These are phyloP conservation scores for Claviceps sp. DNA, from an alignment of 2,329 filamentous ascomycete species.

Conservation along the genomic window DNA sequence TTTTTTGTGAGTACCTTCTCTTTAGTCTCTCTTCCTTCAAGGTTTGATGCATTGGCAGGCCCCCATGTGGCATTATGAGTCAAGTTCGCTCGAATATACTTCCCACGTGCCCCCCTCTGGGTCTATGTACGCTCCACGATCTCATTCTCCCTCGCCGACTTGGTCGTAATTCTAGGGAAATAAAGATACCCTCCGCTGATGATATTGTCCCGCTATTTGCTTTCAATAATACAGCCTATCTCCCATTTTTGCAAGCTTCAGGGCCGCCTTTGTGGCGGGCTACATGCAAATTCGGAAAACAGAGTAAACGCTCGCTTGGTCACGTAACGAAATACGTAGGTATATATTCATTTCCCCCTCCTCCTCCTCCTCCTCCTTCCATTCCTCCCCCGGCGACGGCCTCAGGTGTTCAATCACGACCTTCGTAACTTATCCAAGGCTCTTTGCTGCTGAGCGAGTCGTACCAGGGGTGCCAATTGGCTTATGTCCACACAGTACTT, in stretches of 20 bases:
- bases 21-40: too few relatives aligned
- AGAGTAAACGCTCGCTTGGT: constrained; percentile 4
- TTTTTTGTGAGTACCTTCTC: too few relatives aligned
- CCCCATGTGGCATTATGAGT: too few relatives aligned
- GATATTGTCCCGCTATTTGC: background rate
- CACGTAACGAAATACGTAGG: constrained; percentile 3
- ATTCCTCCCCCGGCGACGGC: background rate
- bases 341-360: background rate
- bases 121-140: too few relatives aligned
- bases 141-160: too few relatives aligned
- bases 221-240: constrained; percentile 1
- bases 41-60: too few relatives aligned
- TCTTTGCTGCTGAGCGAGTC: constrained; percentile 71
- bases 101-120: background rate
- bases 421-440: constrained; percentile 73
- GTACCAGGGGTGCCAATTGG: constrained; percentile 75
- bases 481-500: constrained; percentile 57
- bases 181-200: background rate
- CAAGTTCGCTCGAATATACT: too few relatives aligned
- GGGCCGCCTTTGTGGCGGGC: background rate
- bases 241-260: background rate
- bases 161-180: background rate
- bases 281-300: background rate
- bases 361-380: too few relatives aligned
- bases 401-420: constrained; percentile 12